A percentile compares a stretch with the other conserved stretches of the same genome.
These are phyloP conservation scores for Cladosporium sp. DNA, from an alignment of 2,329 filamentous ascomycete species.

Conservation along the genomic window DNA sequence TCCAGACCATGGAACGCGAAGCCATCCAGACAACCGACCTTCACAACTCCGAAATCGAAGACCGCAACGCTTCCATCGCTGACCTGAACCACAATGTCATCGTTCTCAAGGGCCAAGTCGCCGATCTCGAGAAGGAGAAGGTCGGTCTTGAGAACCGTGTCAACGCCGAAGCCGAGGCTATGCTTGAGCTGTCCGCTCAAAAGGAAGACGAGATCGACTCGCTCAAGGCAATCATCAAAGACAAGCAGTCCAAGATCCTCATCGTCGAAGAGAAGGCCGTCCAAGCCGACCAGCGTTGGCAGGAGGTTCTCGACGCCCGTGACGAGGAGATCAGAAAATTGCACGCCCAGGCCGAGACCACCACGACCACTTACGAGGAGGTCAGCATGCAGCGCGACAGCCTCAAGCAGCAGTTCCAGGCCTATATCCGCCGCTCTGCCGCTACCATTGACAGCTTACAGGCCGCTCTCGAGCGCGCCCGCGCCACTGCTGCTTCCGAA, in stretches of 20 bases:
- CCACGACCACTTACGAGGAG: constrained; percentile 23
- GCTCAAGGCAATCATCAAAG: constrained; percentile 26
- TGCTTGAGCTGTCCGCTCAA: constrained; percentile 32
- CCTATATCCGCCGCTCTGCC: constrained; percentile 32
- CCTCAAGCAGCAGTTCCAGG: constrained; percentile 26
- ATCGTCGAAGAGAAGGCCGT: constrained; percentile 29
- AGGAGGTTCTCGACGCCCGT: constrained; percentile 36
- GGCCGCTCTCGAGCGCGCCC: constrained; percentile 23
- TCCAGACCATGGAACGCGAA: constrained; percentile 24
- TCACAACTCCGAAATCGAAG: constrained; percentile 30
- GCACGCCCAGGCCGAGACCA: constrained; percentile 15
- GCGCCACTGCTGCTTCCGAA: constrained; percentile 21
- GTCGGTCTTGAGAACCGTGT: constrained; percentile 32
- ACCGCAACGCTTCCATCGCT: constrained; percentile 31
- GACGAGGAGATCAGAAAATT: constrained; percentile 37
- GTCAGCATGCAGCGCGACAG: constrained; percentile 25
- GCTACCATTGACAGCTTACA: constrained; percentile 33
- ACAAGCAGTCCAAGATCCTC: constrained; percentile 32
- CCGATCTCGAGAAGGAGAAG: constrained; percentile 26
- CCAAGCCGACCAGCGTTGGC: constrained; percentile 38
- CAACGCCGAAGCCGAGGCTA: constrained; percentile 31
- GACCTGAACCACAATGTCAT: constrained; percentile 26
- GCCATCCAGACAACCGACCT: constrained; percentile 21
- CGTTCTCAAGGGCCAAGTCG: constrained; percentile 18
- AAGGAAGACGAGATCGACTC: constrained; percentile 31